Evolutionary conservation across 2,329 filamentous ascomycete species (phyloP).

Genomic region (Microcera coccophila): DNA sequence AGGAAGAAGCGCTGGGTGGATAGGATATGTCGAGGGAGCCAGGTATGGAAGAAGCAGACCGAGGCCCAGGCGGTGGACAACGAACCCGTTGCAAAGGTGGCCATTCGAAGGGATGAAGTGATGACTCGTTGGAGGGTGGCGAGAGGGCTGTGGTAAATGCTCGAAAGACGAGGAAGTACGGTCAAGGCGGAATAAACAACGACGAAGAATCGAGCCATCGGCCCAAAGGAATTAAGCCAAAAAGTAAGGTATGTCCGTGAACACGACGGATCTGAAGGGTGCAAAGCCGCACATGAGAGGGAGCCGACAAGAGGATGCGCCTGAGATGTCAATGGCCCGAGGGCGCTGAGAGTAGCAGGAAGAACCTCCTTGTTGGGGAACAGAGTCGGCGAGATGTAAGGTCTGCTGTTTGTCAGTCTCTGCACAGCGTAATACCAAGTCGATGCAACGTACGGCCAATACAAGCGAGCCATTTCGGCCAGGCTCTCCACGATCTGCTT

Average conservation of each 20-base stretch:
- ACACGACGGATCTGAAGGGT: constrained; percentile 85
- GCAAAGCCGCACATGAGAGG: constrained; percentile 84
- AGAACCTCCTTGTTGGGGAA: constrained; percentile 72
- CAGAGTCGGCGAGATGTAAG: constrained; percentile 80
- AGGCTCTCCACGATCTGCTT: constrained; percentile 77
- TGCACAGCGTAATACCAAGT: not conserved
- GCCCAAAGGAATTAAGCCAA: constrained; percentile 78
- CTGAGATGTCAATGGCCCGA: constrained; percentile 74
- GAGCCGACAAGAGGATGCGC: constrained; percentile 84
- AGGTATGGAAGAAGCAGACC: constrained; percentile 81
- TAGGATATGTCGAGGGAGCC: constrained; percentile 69
- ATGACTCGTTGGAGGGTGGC: constrained; percentile 63
- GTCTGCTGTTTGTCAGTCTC: constrained; percentile 39
- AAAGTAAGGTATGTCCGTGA: constrained; percentile 82
- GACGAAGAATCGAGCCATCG: constrained; percentile 72
- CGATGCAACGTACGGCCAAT: constrained; percentile 68
- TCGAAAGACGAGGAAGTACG: constrained; percentile 63
- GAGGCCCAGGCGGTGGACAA: constrained; percentile 84
- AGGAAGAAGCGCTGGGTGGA: constrained; percentile 86
- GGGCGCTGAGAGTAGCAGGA: constrained; percentile 59
- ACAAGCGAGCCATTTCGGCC: constrained; percentile 72
- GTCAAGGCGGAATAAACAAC: constrained; percentile 66
- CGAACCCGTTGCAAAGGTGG: constrained; percentile 71
- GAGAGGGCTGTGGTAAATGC: constrained; percentile 66
- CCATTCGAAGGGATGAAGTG: constrained; percentile 66